phyloP scores from a whole-genome alignment of 345 rosid species.

The Populus nigra region DNA sequence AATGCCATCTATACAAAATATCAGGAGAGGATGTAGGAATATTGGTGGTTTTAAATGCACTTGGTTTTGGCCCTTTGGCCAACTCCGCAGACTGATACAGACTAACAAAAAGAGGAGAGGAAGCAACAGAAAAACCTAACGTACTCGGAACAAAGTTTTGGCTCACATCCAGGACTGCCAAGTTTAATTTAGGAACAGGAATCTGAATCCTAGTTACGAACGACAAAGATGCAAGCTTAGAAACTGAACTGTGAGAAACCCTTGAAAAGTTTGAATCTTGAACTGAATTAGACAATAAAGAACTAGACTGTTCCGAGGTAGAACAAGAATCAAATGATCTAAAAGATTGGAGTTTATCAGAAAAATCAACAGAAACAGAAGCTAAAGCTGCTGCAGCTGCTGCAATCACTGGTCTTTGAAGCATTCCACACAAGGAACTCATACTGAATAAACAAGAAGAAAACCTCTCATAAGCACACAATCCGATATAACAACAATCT shows the following conservation, averaged over 20 bases:
- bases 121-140: slow-evolving; percentile 34
- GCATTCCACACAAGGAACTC: slow-evolving; percentile 71
- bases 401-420: slow-evolving; percentile 87
- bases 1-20: slow-evolving; percentile 82
- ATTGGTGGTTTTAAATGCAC: slow-evolving; percentile 21
- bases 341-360: slow-evolving; percentile 51
- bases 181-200: slow-evolving; percentile 57
- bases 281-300: slow-evolving; percentile 35
- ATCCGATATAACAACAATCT: background rate
- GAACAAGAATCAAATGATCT: slow-evolving; percentile 37
- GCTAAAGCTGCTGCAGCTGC: slow-evolving; percentile 78
- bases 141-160: slow-evolving; percentile 22
- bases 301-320: slow-evolving; percentile 28
- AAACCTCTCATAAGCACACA: slow-evolving; percentile 25
- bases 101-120: slow-evolving; percentile 47
- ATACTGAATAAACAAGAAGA: slow-evolving; percentile 35
- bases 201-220: slow-evolving; percentile 52
- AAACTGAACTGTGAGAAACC: slow-evolving; percentile 52
- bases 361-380: slow-evolving; percentile 64
- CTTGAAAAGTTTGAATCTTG: slow-evolving; percentile 44
- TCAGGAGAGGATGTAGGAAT: slow-evolving; percentile 47
- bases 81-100: slow-evolving; percentile 69
- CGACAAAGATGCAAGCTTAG: slow-evolving; percentile 61
- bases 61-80: slow-evolving; percentile 61
- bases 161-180: slow-evolving; percentile 31